Base-by-base conservation (phyloP, 2,329 filamentous ascomycete species). In the Aspergillus hortae region DNA sequence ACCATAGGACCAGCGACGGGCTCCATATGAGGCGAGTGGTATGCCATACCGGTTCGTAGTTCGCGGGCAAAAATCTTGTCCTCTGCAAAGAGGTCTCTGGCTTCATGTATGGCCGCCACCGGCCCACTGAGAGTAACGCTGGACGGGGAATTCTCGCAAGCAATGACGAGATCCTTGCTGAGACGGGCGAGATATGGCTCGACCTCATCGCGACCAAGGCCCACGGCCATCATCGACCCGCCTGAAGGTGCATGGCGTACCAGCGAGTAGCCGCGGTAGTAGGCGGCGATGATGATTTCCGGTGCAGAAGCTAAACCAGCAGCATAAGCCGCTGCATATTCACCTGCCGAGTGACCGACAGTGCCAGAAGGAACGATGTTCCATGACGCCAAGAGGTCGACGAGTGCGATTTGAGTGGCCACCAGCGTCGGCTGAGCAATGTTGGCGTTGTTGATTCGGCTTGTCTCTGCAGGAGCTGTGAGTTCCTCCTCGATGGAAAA, bases 271-370 rank as follows among this genome's bases (percentile, higher is more conserved):
- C 52, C 52, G 3, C 52, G 52, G 21, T 21, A 43, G 17, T 43
- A 53, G 1, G 51, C 43, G 5, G 19, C 11, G 0, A 44, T 3
- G 14, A 47, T 44, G 2, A 47, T 47, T 6, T 47, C 36, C 3
- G 35, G 19, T 7, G 27, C 12, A 2, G 47, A 49, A 2, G 50
- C 32, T 7, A 4, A 19, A 2, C 61, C 61, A 1, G 53, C 52
- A 12, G 59, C 56, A 51, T 67, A 70, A 15, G 66, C 67, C 2
- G 64, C 65, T 1, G 58, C 66, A 33, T 70, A 67, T 49, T 71
- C 68, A 6, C 68, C 68, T 2, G 44, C 52, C 0, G 66, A 68
- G 51, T 71, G 68, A 1, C 67, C 63, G 1, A 64, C 48, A 0
- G 62, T 59, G 1, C 46, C 55, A 0, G 44, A 4, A 1, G 65